Percentiles rank a stretch among this genome's conserved stretches.
Evolutionary conservation across 352 stramenopile species (phyloP).

Genomic region (Globisporangium sylvaticum): DNA sequence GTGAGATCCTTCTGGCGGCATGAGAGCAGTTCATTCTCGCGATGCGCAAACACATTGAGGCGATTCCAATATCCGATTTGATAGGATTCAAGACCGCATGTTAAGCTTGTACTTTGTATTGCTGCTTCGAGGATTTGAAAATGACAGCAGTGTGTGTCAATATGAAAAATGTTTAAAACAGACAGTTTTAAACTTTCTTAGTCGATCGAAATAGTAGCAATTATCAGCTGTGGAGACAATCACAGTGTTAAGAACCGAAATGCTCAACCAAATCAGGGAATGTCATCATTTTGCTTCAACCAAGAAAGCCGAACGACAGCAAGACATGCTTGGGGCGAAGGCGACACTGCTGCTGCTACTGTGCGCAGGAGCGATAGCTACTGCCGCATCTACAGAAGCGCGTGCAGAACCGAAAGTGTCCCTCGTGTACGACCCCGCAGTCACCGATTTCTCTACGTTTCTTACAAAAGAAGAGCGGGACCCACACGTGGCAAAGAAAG

Average conservation of each 20-base stretch:
- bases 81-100: neutral
- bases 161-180: neutral
- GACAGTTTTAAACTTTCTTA: neutral
- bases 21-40: neutral
- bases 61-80: neutral
- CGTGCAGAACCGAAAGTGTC: neutral
- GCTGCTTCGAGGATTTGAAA: neutral
- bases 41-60: neutral
- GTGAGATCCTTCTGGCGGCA: constrained; percentile 14
- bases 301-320: neutral
- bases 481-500: neutral
- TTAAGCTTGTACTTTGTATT: neutral
- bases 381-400: neutral
- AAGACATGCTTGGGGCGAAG: neutral
- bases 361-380: neutral
- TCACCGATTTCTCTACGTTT: constrained; percentile 5
- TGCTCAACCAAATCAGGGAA: neutral
- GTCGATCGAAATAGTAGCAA: too few relatives aligned
- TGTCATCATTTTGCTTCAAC: neutral
- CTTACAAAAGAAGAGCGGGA: neutral
- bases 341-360: neutral
- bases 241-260: neutral
- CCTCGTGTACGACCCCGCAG: constrained; percentile 13
- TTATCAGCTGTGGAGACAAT: too few relatives aligned
- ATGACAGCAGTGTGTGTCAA: neutral